Evolutionary conservation across 163 green algal genomes (phyloP).

Genomic region (Scenedesmus sp.): DNA sequence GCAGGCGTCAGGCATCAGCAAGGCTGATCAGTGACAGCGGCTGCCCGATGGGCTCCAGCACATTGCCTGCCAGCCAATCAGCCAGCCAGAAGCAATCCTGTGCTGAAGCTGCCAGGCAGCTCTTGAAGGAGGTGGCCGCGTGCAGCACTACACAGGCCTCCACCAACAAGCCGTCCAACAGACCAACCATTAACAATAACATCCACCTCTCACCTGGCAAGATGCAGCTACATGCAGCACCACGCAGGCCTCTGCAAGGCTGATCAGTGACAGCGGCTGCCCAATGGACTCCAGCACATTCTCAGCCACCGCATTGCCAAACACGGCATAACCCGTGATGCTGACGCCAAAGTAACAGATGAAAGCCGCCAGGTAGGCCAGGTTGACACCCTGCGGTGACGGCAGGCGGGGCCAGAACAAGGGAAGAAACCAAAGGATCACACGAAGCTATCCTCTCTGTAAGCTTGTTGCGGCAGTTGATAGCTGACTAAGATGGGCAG

Average conservation of each 20-base stretch:
- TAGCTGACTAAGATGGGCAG: too few relatives aligned
- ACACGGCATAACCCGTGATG: background rate
- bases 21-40: background rate
- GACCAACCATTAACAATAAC: background rate
- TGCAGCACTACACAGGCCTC: background rate
- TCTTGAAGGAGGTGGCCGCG: background rate
- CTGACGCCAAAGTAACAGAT: conserved; percentile 5
- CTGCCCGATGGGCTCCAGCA: background rate
- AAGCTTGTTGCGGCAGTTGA: too few relatives aligned
- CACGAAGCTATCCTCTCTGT: too few relatives aligned
- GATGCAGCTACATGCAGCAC: background rate
- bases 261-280: background rate
- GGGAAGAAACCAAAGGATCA: too few relatives aligned
- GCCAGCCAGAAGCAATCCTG: background rate
- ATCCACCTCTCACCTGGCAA: background rate
- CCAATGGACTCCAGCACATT: background rate
- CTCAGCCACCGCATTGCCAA: background rate
- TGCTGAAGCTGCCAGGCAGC: background rate
- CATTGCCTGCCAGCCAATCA: background rate
- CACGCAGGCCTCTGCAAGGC: background rate
- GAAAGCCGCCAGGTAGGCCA: background rate
- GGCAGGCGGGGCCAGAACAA: background rate
- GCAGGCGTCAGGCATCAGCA: background rate
- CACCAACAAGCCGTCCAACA: background rate
- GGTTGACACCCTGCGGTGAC: background rate